Evolutionary conservation across 441 rosid genomes (phyloP).

Genomic region (Bocquillonia castaneifolia): DNA sequence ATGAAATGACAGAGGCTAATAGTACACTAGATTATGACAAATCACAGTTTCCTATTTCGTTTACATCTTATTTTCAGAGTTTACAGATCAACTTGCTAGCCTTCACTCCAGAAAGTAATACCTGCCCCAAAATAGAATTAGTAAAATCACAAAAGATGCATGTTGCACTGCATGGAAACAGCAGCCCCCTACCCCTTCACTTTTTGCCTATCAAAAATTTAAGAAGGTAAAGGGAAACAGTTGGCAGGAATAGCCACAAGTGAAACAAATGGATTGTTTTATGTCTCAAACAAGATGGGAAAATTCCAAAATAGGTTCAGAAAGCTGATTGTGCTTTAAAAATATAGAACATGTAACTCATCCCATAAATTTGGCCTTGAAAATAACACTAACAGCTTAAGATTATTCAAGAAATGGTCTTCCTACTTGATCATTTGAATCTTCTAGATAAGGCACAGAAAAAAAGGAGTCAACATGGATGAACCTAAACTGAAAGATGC

Average conservation of each 20-base stretch:
- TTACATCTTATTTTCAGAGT: background rate
- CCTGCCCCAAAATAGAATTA: background rate
- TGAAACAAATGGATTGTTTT: background rate
- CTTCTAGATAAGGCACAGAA: background rate
- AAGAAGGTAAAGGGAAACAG: background rate
- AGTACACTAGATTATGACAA: background rate
- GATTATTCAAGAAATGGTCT: background rate
- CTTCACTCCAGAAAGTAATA: background rate
- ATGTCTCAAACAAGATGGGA: background rate
- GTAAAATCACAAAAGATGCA: background rate
- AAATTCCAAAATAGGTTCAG: background rate
- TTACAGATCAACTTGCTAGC: background rate
- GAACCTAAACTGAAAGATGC: conserved; percentile 17
- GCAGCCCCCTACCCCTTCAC: background rate
- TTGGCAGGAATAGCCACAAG: background rate
- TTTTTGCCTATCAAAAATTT: background rate
- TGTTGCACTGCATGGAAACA: background rate
- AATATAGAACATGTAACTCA: background rate
- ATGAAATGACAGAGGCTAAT: background rate
- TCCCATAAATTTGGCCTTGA: background rate
- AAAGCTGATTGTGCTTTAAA: background rate
- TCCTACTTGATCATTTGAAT: no score
- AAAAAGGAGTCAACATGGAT: background rate
- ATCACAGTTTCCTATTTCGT: background rate
- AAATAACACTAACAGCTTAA: background rate